Evolutionary conservation across 2,329 filamentous ascomycete species (phyloP).

Genomic region (Sclerotiophoma versabilis): DNA sequence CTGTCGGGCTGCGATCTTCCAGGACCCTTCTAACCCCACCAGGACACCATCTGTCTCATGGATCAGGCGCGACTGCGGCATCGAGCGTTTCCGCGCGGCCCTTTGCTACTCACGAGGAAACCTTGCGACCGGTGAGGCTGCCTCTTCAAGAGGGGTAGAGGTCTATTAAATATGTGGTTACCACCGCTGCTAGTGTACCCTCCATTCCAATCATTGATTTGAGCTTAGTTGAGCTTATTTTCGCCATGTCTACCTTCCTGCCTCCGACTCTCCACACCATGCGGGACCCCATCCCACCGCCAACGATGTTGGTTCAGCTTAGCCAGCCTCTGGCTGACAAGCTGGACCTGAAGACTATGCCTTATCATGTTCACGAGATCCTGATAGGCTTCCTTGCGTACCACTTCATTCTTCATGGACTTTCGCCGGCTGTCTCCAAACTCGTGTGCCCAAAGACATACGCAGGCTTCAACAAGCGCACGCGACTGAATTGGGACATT

Average conservation of each 20-base stretch:
- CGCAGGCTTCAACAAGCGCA: slow-evolving; percentile 65
- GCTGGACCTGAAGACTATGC: slow-evolving; percentile 70
- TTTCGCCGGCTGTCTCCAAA: slow-evolving; percentile 72
- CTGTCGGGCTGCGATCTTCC: slow-evolving; percentile 3
- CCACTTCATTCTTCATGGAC: slow-evolving; percentile 68
- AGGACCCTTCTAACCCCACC: slow-evolving; percentile 8
- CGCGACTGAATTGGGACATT: slow-evolving; percentile 82
- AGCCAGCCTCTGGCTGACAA: slow-evolving; percentile 70
- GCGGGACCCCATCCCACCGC: slow-evolving; percentile 74
- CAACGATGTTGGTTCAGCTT: slow-evolving; percentile 62
- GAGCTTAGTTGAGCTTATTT: slow-evolving; percentile 19
- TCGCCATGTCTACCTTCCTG: slow-evolving; percentile 29
- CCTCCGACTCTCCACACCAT: slow-evolving; percentile 55
- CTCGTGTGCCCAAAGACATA: slow-evolving; percentile 70
- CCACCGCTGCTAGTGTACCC: slow-evolving; percentile 12
- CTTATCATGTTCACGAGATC: slow-evolving; percentile 79
- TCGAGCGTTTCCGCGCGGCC: slow-evolving; percentile 16
- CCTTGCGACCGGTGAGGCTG: slow-evolving; percentile 3
- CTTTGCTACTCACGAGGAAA: slow-evolving; percentile 16
- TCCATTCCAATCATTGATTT: slow-evolving; percentile 4
- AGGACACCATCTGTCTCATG: slow-evolving; percentile 16
- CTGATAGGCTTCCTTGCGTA: slow-evolving; percentile 72
- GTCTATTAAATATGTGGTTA: slow-evolving; percentile 15
- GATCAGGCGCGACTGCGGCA: slow-evolving; percentile 20
- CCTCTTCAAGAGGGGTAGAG: not conserved